phyloP scores from a whole-genome alignment of 2,329 filamentous ascomycete species.

The Colletotrichum phormii region DNA sequence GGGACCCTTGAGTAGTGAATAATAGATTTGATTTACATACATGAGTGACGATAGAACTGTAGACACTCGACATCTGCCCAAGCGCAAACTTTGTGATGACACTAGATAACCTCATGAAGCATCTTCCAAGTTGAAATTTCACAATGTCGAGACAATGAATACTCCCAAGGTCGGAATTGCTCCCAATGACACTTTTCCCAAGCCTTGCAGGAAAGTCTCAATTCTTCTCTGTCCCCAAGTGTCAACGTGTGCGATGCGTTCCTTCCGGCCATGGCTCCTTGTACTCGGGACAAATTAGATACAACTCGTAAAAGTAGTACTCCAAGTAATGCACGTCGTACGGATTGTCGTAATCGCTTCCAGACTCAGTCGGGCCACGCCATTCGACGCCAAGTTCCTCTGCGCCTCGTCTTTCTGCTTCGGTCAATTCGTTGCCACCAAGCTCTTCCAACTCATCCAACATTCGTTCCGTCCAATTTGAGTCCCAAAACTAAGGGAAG shows the following conservation, averaged over 20 bases:
- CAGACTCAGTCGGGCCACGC: not conserved
- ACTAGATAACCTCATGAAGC: too few relatives aligned
- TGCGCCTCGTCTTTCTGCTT: not conserved
- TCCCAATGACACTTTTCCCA: too few relatives aligned
- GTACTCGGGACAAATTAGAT: not conserved
- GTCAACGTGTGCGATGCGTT: not conserved
- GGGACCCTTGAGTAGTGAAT: too few relatives aligned
- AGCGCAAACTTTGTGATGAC: too few relatives aligned
- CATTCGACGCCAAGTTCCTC: conserved; percentile 1
- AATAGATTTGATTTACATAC: too few relatives aligned
- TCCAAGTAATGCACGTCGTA: not conserved
- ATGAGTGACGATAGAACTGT: too few relatives aligned
- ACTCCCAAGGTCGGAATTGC: too few relatives aligned
- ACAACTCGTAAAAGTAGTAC: not conserved
- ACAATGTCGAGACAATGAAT: too few relatives aligned
- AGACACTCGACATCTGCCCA: too few relatives aligned
- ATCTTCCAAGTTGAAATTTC: too few relatives aligned
- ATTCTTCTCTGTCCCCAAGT: too few relatives aligned
- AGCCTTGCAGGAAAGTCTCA: too few relatives aligned
- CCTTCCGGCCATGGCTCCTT: not conserved
- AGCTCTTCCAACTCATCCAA: not conserved
- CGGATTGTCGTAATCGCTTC: not conserved
- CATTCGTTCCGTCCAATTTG: not conserved
- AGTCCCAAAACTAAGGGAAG: not conserved
- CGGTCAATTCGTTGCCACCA: not conserved